These are phyloP conservation scores for Jatropha multifida DNA, from an alignment of 441 rosid species.

Conservation along the genomic window DNA sequence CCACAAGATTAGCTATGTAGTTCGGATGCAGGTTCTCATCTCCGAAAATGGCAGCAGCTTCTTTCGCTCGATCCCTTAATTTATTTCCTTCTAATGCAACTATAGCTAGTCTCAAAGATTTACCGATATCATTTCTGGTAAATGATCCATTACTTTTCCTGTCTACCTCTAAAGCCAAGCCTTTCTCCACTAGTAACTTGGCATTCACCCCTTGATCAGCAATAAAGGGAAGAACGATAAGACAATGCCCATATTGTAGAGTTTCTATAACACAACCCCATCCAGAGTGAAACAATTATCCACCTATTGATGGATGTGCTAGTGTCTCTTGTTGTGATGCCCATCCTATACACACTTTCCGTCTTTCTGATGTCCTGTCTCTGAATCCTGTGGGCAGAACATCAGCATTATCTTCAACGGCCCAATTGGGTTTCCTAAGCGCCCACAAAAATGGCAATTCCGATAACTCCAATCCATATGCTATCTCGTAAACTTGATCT, in stretches of 20 bases:
- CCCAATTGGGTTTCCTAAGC: constrained; percentile 29
- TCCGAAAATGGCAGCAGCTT: constrained; percentile 21
- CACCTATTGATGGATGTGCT: constrained; percentile 32
- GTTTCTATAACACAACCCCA: constrained; percentile 36
- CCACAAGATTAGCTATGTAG: constrained; percentile 18
- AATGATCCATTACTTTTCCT: constrained; percentile 30
- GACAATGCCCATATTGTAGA: constrained; percentile 27
- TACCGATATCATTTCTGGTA: constrained; percentile 8
- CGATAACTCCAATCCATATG: constrained; percentile 28
- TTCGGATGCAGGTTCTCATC: constrained; percentile 22
- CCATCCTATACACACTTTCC: constrained; percentile 33
- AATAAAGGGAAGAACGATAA: constrained; percentile 23
- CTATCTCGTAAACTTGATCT: constrained; percentile 35
- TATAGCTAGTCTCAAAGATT: constrained; percentile 27
- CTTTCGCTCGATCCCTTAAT: constrained; percentile 13
- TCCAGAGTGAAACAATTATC: constrained; percentile 35
- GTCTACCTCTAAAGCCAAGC: constrained; percentile 26
- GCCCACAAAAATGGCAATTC: constrained; percentile 34
- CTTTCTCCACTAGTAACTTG: constrained; percentile 26
- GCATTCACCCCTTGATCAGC: constrained; percentile 33
- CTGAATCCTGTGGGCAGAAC: constrained; percentile 25
- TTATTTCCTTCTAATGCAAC: constrained; percentile 26
- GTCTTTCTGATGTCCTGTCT: constrained; percentile 11
- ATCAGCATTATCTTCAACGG: constrained; percentile 22
- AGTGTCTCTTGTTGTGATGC: constrained; percentile 33